Evolutionary conservation across 2,329 filamentous ascomycete species (phyloP), one percentile per base, ranked within the genome.

Genomic region (Harringtonia aguacate): DNA sequence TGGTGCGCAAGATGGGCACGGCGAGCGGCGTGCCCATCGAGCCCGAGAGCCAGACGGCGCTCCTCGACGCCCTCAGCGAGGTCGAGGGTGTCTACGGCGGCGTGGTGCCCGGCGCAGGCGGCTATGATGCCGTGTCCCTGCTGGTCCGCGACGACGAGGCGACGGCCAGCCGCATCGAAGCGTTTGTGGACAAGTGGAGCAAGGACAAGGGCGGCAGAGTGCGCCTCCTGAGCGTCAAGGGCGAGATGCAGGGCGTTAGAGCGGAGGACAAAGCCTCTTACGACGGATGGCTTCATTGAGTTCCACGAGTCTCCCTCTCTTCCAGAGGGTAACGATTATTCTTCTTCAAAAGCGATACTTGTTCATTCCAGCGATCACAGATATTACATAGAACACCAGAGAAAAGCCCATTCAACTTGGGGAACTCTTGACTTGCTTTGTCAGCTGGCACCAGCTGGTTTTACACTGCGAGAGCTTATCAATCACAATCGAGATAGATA

Each of bases 91-190:
- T 97, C 4, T 77, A 89, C 51, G 89, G 88, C 1, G 92, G 89
- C 0, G 87, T 97, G 0, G 92, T 95, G 0, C 92, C 92, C 0
- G 92, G 92, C 0, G 92, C 92, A 0, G 92, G 92, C 10, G 92
- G 92, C 0, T 95, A 85, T 57, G 92, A 98, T 67, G 92, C 92
- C 2, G 73, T 95, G 44, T 84, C 83, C 1, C 61, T 98, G 48
- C 62, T 98, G 47, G 77, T 95, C 51, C 73, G 75, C 55, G 86
- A 95, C 54, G 79, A 84, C 43, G 70, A 69, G 30, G 73, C 72
- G 39, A 85, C 86, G 2, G 65, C 82, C 44, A 57, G 58, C 20
- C 65, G 68, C 13, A 62, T 97, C 20, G 70, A 74, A 49, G 62
- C 65, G 36, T 79, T 86, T 36, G 61, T 95, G 46, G 66, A 65